Base-by-base conservation (phyloP, 331 rosid species). In the Phaseolus coccineus region DNA sequence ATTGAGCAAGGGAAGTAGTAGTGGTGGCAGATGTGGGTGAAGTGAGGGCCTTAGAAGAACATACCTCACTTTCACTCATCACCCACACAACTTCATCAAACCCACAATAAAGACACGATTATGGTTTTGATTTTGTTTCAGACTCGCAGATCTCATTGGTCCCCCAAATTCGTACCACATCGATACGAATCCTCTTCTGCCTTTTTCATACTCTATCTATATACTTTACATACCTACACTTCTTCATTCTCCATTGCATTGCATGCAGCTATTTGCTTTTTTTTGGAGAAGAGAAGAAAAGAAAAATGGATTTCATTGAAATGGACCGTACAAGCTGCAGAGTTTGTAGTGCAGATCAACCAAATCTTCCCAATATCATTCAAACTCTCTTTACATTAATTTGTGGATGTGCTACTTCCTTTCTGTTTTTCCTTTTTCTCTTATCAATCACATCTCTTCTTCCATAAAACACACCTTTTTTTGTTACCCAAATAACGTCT, bases 161-260 rank as follows among this genome's bases (percentile, higher is more conserved):
- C 87, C 87, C 84, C 71, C 57, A 25, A 14, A 13, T 67, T 71
- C 74, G 90, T 87, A 87, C 91, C 86, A 75, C 37, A n/a, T 6
- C 4, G 27, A 74, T 80, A 12, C 67, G 78, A 67, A 79, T 82
- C 73, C 80, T 14, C 55, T 33, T 16, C 10, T 53, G 39, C 42
- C 62, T 51, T 71, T 69, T 16, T 75, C 31, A 33, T 16, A 4
- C 40, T 35, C 39, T 1, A 35, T 35, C 6, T 35, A 35, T 5
- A 35, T 0, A 19, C 22, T 19, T 19, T 19, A 19, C 22, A 19
- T 19, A 19, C 0, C 22, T 19, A 19, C 22, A 19, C 0, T 19
- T 19, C 22, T 19, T 19, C 22, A 19, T 19, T 19, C 22, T 19
- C 22, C 22, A 19, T 19, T 19, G 22, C 22, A 19, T 19, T 19